These are phyloP conservation scores for Neopestalotiopsis sp. DNA, from an alignment of 2,329 filamentous ascomycete genomes.

Conservation along the genomic window DNA sequence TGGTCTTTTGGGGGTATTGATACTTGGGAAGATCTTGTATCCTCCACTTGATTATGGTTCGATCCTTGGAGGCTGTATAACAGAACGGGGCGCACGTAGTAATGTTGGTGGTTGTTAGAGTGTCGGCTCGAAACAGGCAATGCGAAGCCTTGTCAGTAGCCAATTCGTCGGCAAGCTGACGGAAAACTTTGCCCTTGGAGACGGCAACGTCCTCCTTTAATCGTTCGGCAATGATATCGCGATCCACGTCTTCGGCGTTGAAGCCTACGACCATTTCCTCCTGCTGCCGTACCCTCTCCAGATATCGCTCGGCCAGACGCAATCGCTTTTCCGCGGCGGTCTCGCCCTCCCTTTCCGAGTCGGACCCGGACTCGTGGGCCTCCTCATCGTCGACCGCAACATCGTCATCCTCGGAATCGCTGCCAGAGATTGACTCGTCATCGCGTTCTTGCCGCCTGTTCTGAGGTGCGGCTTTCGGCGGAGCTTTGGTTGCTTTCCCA, in stretches of 20 bases:
- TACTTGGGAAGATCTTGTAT: conserved; percentile 69
- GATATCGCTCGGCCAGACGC: conserved; percentile 87
- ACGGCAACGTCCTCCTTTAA: conserved; percentile 92
- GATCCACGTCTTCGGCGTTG: conserved; percentile 91
- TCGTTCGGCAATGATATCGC: conserved; percentile 88
- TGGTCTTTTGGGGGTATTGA: conserved; percentile 65
- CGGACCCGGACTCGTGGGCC: conserved; percentile 53
- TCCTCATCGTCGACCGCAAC: conserved; percentile 51
- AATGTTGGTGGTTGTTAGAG: conserved; percentile 78
- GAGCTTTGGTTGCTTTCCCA: conserved; percentile 37
- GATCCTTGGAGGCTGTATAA: conserved; percentile 89
- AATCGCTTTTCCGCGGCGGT: conserved; percentile 88
- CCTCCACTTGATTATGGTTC: conserved; percentile 87
- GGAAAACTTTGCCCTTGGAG: conserved; percentile 87
- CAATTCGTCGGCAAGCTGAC: conserved; percentile 76
- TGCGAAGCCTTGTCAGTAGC: conserved; percentile 71
- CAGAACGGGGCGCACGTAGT: conserved; percentile 80
- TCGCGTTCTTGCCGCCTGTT: conserved; percentile 57
- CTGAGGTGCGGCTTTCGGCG: conserved; percentile 45
- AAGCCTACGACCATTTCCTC: conserved; percentile 82
- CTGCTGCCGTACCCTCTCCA: conserved; percentile 86
- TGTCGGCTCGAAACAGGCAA: conserved; percentile 80
- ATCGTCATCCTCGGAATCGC: conserved; percentile 74
- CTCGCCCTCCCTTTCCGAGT: conserved; percentile 79
- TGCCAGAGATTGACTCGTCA: conserved; percentile 86